Evolutionary conservation across 1,284 basidiomycete species (phyloP).

Genomic region (Lentinus polychrous): DNA sequence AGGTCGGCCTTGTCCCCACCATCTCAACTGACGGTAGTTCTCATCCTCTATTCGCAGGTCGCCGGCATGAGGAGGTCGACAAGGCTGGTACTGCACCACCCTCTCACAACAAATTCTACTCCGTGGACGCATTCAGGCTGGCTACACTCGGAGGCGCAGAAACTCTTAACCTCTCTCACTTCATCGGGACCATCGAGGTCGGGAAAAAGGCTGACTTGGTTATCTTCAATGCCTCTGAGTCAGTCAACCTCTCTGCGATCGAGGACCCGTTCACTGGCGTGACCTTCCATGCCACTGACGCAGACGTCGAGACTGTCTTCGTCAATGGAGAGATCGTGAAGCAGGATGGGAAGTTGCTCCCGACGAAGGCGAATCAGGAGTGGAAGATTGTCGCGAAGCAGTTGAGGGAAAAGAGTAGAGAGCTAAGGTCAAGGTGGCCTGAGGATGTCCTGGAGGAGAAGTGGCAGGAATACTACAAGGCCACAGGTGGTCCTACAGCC

Average conservation of each 20-base stretch:
- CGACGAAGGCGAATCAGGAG: constrained; percentile 12
- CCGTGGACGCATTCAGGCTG: constrained; percentile 26
- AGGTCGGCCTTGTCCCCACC: constrained; percentile 9
- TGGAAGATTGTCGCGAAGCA: constrained; percentile 29
- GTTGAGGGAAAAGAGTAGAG: constrained; percentile 41
- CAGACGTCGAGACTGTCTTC: constrained; percentile 27
- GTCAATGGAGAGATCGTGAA: constrained; percentile 29
- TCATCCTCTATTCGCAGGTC: constrained; percentile 9
- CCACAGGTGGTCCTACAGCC: constrained; percentile 10
- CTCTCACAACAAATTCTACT: constrained; percentile 21
- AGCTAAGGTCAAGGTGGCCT: constrained; percentile 41
- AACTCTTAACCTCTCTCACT: constrained; percentile 20
- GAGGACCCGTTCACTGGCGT: constrained; percentile 25
- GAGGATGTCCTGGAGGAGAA: constrained; percentile 18
- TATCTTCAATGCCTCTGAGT: constrained; percentile 22
- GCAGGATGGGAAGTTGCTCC: constrained; percentile 16
- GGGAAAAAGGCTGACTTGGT: constrained; percentile 29
- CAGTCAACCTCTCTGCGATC: constrained; percentile 24
- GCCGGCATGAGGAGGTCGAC: constrained; percentile 20
- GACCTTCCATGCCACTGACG: constrained; percentile 26
- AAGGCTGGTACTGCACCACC: constrained; percentile 15
- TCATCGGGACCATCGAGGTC: constrained; percentile 27
- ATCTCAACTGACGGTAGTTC: not conserved
- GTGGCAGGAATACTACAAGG: constrained; percentile 20
- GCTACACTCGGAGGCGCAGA: constrained; percentile 29